A percentile compares a stretch with the other conserved stretches of the same genome.
These are phyloP conservation scores for Acer campestre DNA, from an alignment of 345 rosid species.

Conservation along the genomic window DNA sequence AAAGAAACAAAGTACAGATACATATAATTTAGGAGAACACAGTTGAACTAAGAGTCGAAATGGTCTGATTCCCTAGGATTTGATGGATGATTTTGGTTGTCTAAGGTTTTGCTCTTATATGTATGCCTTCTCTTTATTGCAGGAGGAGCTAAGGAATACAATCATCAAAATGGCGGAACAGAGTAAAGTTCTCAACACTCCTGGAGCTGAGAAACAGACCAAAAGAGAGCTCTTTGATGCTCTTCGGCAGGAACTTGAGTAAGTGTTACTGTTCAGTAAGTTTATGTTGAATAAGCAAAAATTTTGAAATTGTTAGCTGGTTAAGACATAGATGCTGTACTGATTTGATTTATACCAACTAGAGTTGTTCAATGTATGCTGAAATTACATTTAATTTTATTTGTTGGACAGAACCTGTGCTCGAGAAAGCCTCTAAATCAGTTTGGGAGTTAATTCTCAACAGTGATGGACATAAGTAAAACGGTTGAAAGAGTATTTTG, in stretches of 20 bases:
- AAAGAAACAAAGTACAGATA: neutral
- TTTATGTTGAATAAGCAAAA: neutral
- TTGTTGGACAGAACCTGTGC: conserved; percentile 63
- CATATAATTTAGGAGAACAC: neutral
- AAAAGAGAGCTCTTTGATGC: conserved; percentile 90
- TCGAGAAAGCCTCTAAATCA: conserved; percentile 93
- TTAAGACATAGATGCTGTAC: neutral
- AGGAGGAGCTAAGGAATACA: conserved; percentile 84
- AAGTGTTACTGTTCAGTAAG: conserved; percentile 14
- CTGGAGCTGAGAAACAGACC: conserved; percentile 93
- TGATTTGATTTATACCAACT: neutral
- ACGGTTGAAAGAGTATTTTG: conserved; percentile 74
- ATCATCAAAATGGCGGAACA: conserved; percentile 86
- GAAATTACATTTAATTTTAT: conserved; percentile 11
- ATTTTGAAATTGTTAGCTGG: too few species aligned
- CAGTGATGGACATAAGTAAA: conserved; percentile 54
- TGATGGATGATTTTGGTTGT: neutral
- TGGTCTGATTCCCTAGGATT: neutral
- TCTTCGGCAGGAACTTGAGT: conserved; percentile 88
- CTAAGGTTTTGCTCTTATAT: neutral
- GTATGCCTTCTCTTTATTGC: too few species aligned
- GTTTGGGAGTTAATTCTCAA: conserved; percentile 97
- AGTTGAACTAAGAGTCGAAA: neutral
- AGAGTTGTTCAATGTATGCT: neutral
- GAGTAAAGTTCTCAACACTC: conserved; percentile 85